Evolutionary conservation across 768 basidiomycete species (phyloP).

Genomic region (Saitozyma podzolica): DNA sequence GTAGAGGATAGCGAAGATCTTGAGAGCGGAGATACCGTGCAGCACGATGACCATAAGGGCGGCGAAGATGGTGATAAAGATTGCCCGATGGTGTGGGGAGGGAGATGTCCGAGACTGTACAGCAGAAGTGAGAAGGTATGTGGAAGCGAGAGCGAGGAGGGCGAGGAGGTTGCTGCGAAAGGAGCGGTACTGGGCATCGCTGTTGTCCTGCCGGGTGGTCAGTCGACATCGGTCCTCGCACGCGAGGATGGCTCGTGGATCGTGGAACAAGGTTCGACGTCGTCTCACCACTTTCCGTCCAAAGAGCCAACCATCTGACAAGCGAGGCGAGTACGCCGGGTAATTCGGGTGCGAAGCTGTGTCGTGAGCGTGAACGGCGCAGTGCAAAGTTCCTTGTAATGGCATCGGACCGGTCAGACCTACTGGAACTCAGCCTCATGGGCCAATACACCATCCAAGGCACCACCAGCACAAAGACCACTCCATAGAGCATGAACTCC

Average conservation of each 20-base stretch:
- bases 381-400: neutral
- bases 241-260: neutral
- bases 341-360: slow-evolving; percentile 79
- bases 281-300: slow-evolving; percentile 70
- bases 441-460: slow-evolving; percentile 78
- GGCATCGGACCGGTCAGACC: slow-evolving; percentile 53
- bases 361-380: slow-evolving; percentile 2
- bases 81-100: slow-evolving; percentile 12
- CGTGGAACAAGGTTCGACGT: neutral
- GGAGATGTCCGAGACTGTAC: slow-evolving; percentile 11
- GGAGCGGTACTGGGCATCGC: slow-evolving; percentile 83
- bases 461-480: slow-evolving; percentile 63
- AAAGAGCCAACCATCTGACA: slow-evolving; percentile 78
- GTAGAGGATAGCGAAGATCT: slow-evolving; percentile 70
- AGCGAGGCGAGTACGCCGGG: slow-evolving; percentile 58
- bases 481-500: slow-evolving; percentile 78
- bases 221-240: neutral
- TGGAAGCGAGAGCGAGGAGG: slow-evolving; percentile 58
- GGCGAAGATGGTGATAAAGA: slow-evolving; percentile 57
- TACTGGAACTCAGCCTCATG: slow-evolving; percentile 70
- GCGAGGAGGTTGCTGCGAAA: slow-evolving; percentile 78
- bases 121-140: slow-evolving; percentile 63
- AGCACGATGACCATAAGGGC: slow-evolving; percentile 66
- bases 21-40: slow-evolving; percentile 78
- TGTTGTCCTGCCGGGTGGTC: slow-evolving; percentile 70